Evolutionary conservation across 441 rosid genomes (phyloP), one percentile per base, ranked within the genome.

Genomic region (Populus hybrid): DNA sequence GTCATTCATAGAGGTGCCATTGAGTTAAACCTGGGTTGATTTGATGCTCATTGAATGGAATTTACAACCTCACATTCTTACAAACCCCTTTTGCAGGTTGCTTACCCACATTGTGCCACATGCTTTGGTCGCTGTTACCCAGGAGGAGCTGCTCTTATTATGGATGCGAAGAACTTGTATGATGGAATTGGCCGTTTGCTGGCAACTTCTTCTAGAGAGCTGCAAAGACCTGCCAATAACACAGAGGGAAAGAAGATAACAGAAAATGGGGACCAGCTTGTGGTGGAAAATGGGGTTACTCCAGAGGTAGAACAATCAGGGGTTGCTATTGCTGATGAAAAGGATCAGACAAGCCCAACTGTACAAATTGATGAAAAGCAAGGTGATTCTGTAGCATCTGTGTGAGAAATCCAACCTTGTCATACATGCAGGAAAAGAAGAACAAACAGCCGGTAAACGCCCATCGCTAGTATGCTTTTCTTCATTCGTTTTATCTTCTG

Each of bases 41-140:
- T 77, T 53, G 11, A 53, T 32, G 82, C 36, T 23, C 21, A 75
- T 32, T 28, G 74, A 42, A 64, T 40, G 72, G 26, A 68, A 46
- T 64, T 68, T 68, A 30, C 21, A 10, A 42, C 46, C 12, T 18
- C 14, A 20, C 21, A 38, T 63, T 28, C 68, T 67, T 14, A 77
- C 78, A 16, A 80, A 50, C 70, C 57, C 57, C 26, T 36, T 63
- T 36, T 69, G 67, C 79, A 95, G 99, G 95, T 95, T 78, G 97
- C 88, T 34, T 91, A 86, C 79, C 94, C 94, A n/a, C 92, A 94
- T 81, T 88, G 94, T 42, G 95, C 95, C 12, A 84, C 91, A 67
- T 92, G 98, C 88, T 95, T 92, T 24, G 99, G 95, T n/a, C 92
- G 97, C 66, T 95, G 97, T 82, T 94, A 92, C 83, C 93, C 92